Base-by-base conservation (phyloP, 1,284 basidiomycete species). In the Cutaneotrichosporon daszewskae region DNA sequence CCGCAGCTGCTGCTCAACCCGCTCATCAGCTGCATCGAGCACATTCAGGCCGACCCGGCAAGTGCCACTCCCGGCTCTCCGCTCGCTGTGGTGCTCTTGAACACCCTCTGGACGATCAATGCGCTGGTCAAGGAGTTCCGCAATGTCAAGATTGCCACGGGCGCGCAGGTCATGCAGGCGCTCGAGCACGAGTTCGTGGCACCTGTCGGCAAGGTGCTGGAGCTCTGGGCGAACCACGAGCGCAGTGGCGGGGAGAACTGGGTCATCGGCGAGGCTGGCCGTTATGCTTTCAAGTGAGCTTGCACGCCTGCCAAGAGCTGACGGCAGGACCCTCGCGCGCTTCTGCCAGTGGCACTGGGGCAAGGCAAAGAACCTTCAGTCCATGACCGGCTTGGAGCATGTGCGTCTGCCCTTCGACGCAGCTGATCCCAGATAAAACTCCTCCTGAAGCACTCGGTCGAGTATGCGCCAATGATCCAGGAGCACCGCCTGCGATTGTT, bases 101-200 rank as follows among this genome's bases (percentile, higher is more conserved):
- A 72, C 49, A 65, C 62, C 4, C 48, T 72, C 3, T 70, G 70
- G 68, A 66, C 66, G 1, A 69, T 72, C 59, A 72, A 71, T 42
- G 62, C 66, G 7, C 51, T 73, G 4, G 65, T 72, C 37, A 72
- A 72, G 50, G 71, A 73, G 45, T 72, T 66, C 66, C 50, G 62
- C 14, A 65, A 51, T 9, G 66, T 73, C 39, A 68, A 68, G 47
- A 42, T 73, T 11, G 52, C 68, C 1, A 45, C 60, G 3, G 70
- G 71, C 1, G 56, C 55, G 14, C 55, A 64, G 36, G 58, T 66
- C 18, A 68, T 73, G 66, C 54, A 58, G 29, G 53, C 40, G 1
- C 55, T 68, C 16, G 66, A 62, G 37, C 51, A 64, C 20, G 50
- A 54, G 7, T 67, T 67, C 34, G 41, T 54, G 4, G 60, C 41